Evolutionary conservation across 2,329 filamentous ascomycete genomes (phyloP), one percentile per base, ranked within the genome.

Genomic region (Diaporthe ampelina): DNA sequence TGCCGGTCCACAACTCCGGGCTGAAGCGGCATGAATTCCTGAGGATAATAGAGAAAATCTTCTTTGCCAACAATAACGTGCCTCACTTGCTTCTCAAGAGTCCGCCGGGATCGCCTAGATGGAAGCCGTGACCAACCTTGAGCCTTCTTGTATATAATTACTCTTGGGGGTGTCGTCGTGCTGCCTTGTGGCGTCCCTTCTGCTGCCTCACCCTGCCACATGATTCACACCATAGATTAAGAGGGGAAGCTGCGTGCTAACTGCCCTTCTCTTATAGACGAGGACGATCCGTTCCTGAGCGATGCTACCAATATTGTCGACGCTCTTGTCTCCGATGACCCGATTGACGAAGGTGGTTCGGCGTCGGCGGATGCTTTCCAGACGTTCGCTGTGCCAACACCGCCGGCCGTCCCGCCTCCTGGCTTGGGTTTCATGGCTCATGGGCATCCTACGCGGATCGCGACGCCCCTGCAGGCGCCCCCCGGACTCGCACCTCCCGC

Each of bases 251-350:
- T 79, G 79, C 80, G 85, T 80, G 85, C 86, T 89, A 84, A 89
- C 82, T 78, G 43, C 78, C 79, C 74, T 79, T 80, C 80, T 79
- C 73, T 70, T 80, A 78, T 84, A 94, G 92, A 93, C 83, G 91
- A 93, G 79, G 88, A 91, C 67, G 82, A 91, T n/a, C 85, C 86
- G 74, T 89, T 88, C 15, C 84, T 92, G 59, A 90, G 92, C 76
- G 91, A 92, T 77, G 91, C 88, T 17, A 88, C 86, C 3, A 86
- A 86, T 57, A 91, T 89, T n/a, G 90, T 94, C 54, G 92, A 94
- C 80, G 91, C 91, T 4, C 84, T 94, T 5, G 92, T 94, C 17
- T 90, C 91, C 29, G 92, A 94, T 79, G 84, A 89, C n/a, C 79
- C 81, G 10, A 73, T 78, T 24, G 78, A 77, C 17, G 74, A 76